Evolutionary conservation across 345 rosid species (phyloP).

Genomic region (Nasturtium officinale): DNA sequence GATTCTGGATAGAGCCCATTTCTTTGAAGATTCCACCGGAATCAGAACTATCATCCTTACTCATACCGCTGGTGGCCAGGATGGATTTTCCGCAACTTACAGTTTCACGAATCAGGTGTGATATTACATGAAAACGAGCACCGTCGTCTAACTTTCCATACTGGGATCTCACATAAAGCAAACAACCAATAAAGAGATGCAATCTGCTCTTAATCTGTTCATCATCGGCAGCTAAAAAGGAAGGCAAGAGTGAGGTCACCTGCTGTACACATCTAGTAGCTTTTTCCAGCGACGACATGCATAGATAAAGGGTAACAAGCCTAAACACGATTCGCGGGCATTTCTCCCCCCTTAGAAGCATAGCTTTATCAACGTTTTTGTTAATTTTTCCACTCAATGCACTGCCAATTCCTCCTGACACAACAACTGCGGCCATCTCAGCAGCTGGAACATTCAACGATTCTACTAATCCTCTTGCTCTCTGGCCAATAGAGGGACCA

Average conservation of each 20-base stretch:
- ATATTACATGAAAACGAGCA: slow-evolving; percentile 87
- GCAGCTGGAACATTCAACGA: slow-evolving; percentile 96
- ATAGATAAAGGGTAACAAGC: slow-evolving; percentile 76
- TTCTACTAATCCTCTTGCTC: slow-evolving; percentile 96
- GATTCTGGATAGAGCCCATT: slow-evolving; percentile 64
- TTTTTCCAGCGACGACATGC: slow-evolving; percentile 78
- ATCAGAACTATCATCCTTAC: slow-evolving; percentile 70
- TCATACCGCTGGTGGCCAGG: slow-evolving; percentile 73
- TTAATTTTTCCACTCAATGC: slow-evolving; percentile 80
- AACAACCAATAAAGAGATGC: slow-evolving; percentile 89
- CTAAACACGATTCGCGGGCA: slow-evolving; percentile 89
- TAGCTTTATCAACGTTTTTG: slow-evolving; percentile 85
- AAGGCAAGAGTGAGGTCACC: slow-evolving; percentile 78
- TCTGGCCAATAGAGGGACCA: slow-evolving; percentile 87
- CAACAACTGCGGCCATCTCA: slow-evolving; percentile 99
- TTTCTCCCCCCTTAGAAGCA: slow-evolving; percentile 92
- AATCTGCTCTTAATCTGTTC: slow-evolving; percentile 88
- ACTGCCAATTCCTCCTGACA: slow-evolving; percentile 91
- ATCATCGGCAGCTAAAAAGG: slow-evolving; percentile 73
- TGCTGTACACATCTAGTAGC: slow-evolving; percentile 89
- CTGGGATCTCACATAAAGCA: slow-evolving; percentile 77
- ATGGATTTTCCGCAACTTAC: slow-evolving; percentile 79
- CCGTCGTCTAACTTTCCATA: slow-evolving; percentile 84
- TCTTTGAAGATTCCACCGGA: slow-evolving; percentile 67
- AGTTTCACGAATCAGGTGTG: slow-evolving; percentile 88